Conservation (phyloP, 306 rosid species). For the Pyrus bretschneideri region DNA sequence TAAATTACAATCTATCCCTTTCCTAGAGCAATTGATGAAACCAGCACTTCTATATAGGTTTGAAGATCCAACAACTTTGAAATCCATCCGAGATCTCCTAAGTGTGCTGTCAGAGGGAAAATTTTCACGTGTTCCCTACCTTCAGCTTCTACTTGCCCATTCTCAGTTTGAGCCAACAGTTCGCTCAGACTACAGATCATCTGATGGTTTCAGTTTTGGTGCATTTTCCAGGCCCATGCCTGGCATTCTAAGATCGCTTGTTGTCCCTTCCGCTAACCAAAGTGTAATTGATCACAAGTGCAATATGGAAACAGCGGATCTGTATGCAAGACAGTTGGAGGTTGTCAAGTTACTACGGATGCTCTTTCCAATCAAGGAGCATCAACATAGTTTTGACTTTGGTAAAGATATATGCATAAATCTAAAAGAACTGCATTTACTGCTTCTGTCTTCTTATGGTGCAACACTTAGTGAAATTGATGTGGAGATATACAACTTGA, state of each 20-base stretch:
- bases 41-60: slow-evolving; percentile 67
- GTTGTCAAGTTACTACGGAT: slow-evolving; percentile 54
- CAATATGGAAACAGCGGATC: slow-evolving; percentile 19
- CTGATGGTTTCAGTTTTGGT: slow-evolving; percentile 37
- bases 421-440: slow-evolving; percentile 50
- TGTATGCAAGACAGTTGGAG: slow-evolving; percentile 44
- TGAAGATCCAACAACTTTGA: slow-evolving; percentile 58
- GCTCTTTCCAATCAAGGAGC: slow-evolving; percentile 35
- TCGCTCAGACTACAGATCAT: slow-evolving; percentile 32
- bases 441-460: slow-evolving; percentile 62
- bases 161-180: slow-evolving; percentile 76
- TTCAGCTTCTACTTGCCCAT: slow-evolving; percentile 73
- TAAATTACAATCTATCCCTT: slow-evolving; percentile 50
- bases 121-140: slow-evolving; percentile 46
- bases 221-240: slow-evolving; percentile 61
- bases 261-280: slow-evolving; percentile 35
- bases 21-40: slow-evolving; percentile 60
- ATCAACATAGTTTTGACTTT: slow-evolving; percentile 32
- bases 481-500: slow-evolving; percentile 52
- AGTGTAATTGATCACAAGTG: slow-evolving; percentile 24
- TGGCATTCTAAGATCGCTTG: slow-evolving; percentile 61
- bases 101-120: slow-evolving; percentile 45
- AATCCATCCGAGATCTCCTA: slow-evolving; percentile 44
- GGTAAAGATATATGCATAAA: slow-evolving; percentile 46
- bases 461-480: slow-evolving; percentile 58